These are phyloP conservation scores for Crithidia expoeki DNA, from an alignment of 208 protist species.

Conservation along the genomic window DNA sequence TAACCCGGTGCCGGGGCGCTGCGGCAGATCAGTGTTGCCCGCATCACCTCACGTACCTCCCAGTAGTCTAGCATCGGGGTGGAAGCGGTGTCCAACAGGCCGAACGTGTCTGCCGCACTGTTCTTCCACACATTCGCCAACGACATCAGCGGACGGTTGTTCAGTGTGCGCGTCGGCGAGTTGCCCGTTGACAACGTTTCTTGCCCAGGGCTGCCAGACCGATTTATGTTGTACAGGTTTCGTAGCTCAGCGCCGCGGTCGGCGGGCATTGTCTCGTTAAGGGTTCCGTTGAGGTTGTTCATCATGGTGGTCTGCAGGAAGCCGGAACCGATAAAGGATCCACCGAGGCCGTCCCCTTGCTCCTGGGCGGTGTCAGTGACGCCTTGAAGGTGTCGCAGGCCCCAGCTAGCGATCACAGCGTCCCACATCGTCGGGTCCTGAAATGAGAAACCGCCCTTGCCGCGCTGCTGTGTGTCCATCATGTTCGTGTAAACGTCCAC, in stretches of 20 bases:
- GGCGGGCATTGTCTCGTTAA: conserved; percentile 14
- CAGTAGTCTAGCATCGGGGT: conserved; percentile 56
- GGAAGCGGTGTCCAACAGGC: conserved; percentile 27
- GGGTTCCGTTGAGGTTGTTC: conserved; percentile 17
- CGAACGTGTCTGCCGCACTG: conserved; percentile 24
- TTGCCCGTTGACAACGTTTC: background rate
- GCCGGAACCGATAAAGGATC: conserved; percentile 11
- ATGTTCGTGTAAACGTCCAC: conserved; percentile 26
- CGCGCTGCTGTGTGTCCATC: conserved; percentile 22
- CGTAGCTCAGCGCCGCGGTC: background rate
- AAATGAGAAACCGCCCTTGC: conserved; percentile 22
- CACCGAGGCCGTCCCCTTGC: conserved; percentile 9
- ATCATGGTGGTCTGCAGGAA: conserved; percentile 5
- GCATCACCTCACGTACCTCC: conserved; percentile 74
- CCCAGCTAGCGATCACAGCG: conserved; percentile 34
- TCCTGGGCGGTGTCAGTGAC: conserved; percentile 14
- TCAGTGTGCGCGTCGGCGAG: conserved; percentile 22
- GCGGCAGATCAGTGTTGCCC: conserved; percentile 57
- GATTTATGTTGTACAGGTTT: background rate
- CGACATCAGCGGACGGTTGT: conserved; percentile 26
- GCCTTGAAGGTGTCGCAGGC: conserved; percentile 27
- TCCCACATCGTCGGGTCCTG: conserved; percentile 41
- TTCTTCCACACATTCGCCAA: conserved; percentile 24
- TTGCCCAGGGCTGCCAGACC: conserved; percentile 12
- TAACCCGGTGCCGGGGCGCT: conserved; percentile 71